Evolutionary conservation across 345 rosid genomes (phyloP), one percentile per base, ranked within the genome.

Genomic region (Corymbia maculata): DNA sequence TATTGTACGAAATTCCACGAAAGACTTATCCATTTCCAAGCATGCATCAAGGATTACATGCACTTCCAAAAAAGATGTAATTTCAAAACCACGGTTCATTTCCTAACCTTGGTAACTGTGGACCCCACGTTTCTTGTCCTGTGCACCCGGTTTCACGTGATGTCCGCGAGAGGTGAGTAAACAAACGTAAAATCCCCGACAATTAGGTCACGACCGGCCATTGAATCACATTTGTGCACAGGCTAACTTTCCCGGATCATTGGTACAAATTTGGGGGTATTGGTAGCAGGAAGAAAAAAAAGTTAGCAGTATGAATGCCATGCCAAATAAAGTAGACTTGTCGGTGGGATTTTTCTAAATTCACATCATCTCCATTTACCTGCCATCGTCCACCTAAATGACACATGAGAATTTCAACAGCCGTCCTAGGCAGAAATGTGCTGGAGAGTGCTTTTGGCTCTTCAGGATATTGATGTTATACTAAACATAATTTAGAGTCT

Each of bases 401-500:
- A 64, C 82, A 5, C 6, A 7, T 36, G 82, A 17, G 49, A 68
- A 30, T 30, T 68, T 68, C 8, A n/a, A 6, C 4, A 6, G 75
- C 16, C 75, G 6, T 64, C 75, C n/a, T 13, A 22, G 12, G 22
- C 6, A 0, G 6, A 26, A 59, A 10, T 28, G 2, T 12, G 0
- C 30, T 28, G 5, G 12, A 11, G 0, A 14, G 14, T 1, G 2
- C 26, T 59, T 12, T 59, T 5, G 68, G 30, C 12, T 59, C 68
- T 36, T 36, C 42, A 4, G 42, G 42, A 36, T 36, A 36, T 36
- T 36, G 42, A 36, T 36, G 42, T 36, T 36, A 36, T 36, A 8
- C 12, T 1, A 0, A 8, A 21, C 9, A 5, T 21, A 8, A 21
- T 55, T 55, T 3, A 22, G 1, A 55, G 61, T 22, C 13, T 0